Percentiles rank a stretch among this genome's conserved stretches.
These are phyloP conservation scores for Hortaea werneckii DNA, from an alignment of 2,329 filamentous ascomycete species.

Conservation along the genomic window DNA sequence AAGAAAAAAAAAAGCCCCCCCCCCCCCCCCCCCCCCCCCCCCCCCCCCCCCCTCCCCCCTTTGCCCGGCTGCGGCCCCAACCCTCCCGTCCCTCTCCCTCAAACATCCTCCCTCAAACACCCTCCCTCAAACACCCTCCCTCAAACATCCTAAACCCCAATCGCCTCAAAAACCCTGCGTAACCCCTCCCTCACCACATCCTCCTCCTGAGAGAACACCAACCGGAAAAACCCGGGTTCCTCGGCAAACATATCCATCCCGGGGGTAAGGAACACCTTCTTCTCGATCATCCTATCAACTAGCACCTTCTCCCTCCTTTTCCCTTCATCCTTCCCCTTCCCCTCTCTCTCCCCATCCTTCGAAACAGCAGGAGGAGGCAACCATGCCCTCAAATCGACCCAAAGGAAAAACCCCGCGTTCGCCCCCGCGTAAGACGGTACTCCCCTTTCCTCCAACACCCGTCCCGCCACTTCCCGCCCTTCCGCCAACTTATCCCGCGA, in stretches of 20 bases:
- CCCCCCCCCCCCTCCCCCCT: no score
- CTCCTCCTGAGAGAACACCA: conserved; percentile 39
- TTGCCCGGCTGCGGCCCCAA: no score
- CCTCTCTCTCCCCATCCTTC: no score
- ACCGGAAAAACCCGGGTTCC: conserved; percentile 43
- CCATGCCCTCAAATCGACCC: conserved; percentile 28
- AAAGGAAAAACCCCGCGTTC: conserved; percentile 40
- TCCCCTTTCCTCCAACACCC: conserved; percentile 18
- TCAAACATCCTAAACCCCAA: neutral
- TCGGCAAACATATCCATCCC: conserved; percentile 37
- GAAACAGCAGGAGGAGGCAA: no score
- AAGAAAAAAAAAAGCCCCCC: no score
- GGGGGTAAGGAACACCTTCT: conserved; percentile 43
- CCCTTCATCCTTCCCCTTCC: conserved; percentile 18
- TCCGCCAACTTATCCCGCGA: conserved; percentile 9
- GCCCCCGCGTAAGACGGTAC: conserved; percentile 30
- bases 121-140: no score
- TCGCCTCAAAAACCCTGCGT: conserved; percentile 11
- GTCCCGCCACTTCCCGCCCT: conserved; percentile 10
- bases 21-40: no score
- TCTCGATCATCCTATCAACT: conserved; percentile 11
- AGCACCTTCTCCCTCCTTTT: conserved; percentile 28
- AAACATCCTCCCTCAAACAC: no score
- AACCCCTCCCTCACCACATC: conserved; percentile 25
- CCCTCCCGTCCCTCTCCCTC: no score